phyloP scores from a whole-genome alignment of 768 basidiomycete species.

The Auricularia sp. region DNA sequence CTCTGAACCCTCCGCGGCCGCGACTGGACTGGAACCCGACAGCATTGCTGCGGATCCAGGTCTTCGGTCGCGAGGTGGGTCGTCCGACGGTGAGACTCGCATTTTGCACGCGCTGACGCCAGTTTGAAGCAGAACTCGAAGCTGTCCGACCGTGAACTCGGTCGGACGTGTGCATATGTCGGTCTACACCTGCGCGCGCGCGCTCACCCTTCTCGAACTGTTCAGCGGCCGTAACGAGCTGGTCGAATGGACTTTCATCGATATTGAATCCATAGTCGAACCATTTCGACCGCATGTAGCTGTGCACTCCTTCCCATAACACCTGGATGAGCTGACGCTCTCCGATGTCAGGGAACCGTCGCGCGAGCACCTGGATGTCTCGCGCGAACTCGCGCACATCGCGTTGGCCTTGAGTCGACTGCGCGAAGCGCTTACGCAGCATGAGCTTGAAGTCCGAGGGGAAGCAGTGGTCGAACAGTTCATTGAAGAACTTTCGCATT shows the following conservation, averaged over 20 bases:
- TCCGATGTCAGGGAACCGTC: constrained; percentile 22
- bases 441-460: constrained; percentile 20
- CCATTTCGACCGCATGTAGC: constrained; percentile 19
- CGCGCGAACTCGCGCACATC: constrained; percentile 24
- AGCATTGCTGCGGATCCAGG: neutral
- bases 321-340: constrained; percentile 21
- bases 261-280: constrained; percentile 23
- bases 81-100: neutral
- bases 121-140: neutral
- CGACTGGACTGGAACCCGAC: neutral
- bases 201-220: constrained; percentile 23
- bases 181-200: neutral
- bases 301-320: constrained; percentile 26
- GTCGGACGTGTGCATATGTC: neutral
- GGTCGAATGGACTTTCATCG: constrained; percentile 15
- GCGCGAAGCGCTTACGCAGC: constrained; percentile 18
- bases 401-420: constrained; percentile 17
- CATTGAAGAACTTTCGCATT: constrained; percentile 21
- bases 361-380: constrained; percentile 25
- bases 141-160: neutral
- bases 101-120: neutral
- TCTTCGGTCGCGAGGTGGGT: neutral
- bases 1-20: neutral
- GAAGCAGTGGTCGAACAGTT: constrained; percentile 31
- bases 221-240: constrained; percentile 21